Conservation (phyloP, 352 stramenopile species). For the Phytophthora foliorum region DNA sequence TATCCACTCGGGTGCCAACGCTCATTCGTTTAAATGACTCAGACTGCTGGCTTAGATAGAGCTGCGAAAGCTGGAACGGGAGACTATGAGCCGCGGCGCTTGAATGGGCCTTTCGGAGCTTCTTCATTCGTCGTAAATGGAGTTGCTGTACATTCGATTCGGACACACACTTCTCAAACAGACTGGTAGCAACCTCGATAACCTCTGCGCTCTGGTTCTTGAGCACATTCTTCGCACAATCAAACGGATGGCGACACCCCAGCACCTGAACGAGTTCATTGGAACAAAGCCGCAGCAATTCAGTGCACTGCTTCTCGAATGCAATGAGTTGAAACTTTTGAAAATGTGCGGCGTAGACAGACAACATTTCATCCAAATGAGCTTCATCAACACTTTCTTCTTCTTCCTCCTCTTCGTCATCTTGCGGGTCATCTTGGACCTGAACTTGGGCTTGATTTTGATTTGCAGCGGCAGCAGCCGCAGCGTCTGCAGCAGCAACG, state of each 20-base stretch:
- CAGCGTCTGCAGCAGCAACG: constrained; percentile 23
- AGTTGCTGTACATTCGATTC: constrained; percentile 57
- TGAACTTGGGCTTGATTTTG: constrained; percentile 22
- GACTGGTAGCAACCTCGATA: constrained; percentile 40
- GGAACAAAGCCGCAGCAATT: constrained; percentile 48
- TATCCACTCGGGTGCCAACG: constrained; percentile 48
- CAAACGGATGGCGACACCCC: constrained; percentile 56
- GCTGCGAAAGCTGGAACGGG: constrained; percentile 70
- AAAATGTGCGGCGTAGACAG: constrained; percentile 27
- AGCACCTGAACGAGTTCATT: constrained; percentile 72
- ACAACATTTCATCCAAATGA: constrained; percentile 40
- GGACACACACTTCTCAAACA: constrained; percentile 50
- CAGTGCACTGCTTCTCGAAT: constrained; percentile 53
- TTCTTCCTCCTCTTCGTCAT: constrained; percentile 26
- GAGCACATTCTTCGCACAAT: constrained; percentile 66
- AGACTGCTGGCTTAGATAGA: constrained; percentile 75
- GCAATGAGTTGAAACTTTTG: constrained; percentile 52
- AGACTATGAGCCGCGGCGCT: constrained; percentile 62
- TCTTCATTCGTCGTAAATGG: constrained; percentile 57
- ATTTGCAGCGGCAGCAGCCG: neutral
- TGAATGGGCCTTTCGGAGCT: constrained; percentile 40
- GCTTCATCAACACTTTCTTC: constrained; percentile 28
- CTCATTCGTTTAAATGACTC: constrained; percentile 73
- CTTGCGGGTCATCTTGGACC: constrained; percentile 14
- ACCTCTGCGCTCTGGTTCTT: constrained; percentile 66